Percentiles rank a stretch among this genome's conserved stretches.
phyloP scores from a whole-genome alignment of 2,329 filamentous ascomycete species.

The Aspergillus melleus region DNA sequence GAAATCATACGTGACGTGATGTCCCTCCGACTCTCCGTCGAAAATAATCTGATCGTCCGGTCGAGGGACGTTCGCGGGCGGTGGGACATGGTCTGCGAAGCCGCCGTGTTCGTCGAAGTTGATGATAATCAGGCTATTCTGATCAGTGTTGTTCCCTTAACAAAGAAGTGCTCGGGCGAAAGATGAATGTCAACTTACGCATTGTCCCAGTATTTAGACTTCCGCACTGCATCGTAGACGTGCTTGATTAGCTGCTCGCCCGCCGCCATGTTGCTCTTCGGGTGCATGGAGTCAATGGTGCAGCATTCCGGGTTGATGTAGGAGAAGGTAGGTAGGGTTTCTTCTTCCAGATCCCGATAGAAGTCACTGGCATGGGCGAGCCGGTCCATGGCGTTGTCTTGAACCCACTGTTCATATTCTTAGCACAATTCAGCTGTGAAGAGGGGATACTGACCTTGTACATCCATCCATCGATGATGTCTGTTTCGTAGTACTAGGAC shows the following conservation, averaged over 20 bases:
- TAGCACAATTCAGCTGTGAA: neutral
- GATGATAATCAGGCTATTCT: slow-evolving; percentile 36
- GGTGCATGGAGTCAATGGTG: slow-evolving; percentile 41
- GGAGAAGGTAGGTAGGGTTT: slow-evolving; percentile 68
- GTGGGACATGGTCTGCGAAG: slow-evolving; percentile 43
- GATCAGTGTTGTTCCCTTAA: neutral
- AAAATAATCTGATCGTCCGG: slow-evolving; percentile 36
- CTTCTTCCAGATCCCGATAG: slow-evolving; percentile 62
- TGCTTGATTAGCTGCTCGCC: slow-evolving; percentile 44
- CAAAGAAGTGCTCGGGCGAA: too few relatives aligned
- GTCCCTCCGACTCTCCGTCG: slow-evolving; percentile 29
- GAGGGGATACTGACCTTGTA: slow-evolving; percentile 26
- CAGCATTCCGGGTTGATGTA: slow-evolving; percentile 48
- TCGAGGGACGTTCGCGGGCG: slow-evolving; percentile 37
- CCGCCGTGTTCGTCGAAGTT: slow-evolving; percentile 46
- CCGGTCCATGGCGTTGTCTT: slow-evolving; percentile 37
- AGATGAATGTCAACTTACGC: slow-evolving; percentile 18
- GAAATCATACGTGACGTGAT: slow-evolving; percentile 39
- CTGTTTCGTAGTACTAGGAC: slow-evolving; percentile 38
- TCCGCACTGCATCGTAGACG: slow-evolving; percentile 44
- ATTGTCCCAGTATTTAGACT: slow-evolving; percentile 42
- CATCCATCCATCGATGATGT: slow-evolving; percentile 38
- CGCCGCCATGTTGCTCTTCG: slow-evolving; percentile 38
- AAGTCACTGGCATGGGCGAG: slow-evolving; percentile 49
- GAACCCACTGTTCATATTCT: slow-evolving; percentile 30